Evolutionary conservation across 257 asterid genomes (phyloP).

Genomic region (Solanum clarkiae): DNA sequence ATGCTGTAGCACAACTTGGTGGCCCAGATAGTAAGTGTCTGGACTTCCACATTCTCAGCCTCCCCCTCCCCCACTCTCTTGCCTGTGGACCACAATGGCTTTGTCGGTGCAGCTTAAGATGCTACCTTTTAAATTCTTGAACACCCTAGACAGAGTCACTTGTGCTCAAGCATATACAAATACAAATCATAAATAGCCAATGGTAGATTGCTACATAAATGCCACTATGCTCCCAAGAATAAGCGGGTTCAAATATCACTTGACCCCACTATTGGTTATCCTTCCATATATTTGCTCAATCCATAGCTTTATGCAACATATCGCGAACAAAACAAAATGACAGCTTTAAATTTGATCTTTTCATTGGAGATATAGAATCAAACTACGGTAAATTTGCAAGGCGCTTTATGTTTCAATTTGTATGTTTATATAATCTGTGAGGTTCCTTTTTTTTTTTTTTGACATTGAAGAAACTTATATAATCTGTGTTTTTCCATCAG

Average conservation of each 20-base stretch:
- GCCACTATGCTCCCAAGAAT: background rate
- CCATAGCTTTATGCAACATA: background rate
- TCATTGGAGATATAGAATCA: background rate
- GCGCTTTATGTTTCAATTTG: background rate
- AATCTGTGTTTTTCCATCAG: background rate
- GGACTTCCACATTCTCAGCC: background rate
- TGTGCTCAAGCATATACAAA: background rate
- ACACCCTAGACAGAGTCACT: background rate
- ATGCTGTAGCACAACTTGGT: slow-evolving; percentile 97
- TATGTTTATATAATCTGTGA: background rate
- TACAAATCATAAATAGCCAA: background rate
- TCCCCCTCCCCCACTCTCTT: background rate
- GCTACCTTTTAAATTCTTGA: background rate
- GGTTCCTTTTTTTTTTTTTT: no score
- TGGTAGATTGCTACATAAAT: background rate
- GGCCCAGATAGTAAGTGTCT: slow-evolving; percentile 92
- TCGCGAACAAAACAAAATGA: background rate
- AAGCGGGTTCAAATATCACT: background rate
- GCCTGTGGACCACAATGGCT: background rate
- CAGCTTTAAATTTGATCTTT: background rate
- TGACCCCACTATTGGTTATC: background rate
- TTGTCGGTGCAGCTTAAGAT: background rate
- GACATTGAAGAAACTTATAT: no score
- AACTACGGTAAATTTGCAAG: background rate
- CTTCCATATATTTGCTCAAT: background rate